Percentiles rank a stretch among this genome's conserved stretches.
Conservation (phyloP, 2,329 filamentous ascomycete genomes). For the Cladophialophora chaetospira region DNA sequence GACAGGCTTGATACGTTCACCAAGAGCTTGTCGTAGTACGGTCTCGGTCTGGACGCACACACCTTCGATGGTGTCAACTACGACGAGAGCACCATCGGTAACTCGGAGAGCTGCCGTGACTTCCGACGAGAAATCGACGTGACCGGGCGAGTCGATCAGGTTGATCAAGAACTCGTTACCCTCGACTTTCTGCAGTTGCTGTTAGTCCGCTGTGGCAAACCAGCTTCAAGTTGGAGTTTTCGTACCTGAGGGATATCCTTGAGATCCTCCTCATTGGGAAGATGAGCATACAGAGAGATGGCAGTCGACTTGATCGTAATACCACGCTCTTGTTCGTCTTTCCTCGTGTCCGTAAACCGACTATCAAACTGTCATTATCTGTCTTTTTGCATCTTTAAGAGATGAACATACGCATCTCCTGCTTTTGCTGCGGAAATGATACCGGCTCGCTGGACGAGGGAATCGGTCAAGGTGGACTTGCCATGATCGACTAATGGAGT, state of each 20-base stretch:
- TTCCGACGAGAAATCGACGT: slow-evolving; percentile 99
- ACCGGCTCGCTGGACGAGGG: slow-evolving; percentile 97
- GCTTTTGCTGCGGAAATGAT: slow-evolving; percentile 98
- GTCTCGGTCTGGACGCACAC: slow-evolving; percentile 99
- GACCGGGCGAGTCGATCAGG: slow-evolving; percentile 98
- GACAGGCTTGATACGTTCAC: slow-evolving; percentile 99
- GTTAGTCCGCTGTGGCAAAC: slow-evolving; percentile 3
- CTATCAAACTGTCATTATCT: slow-evolving; percentile 22
- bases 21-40: slow-evolving; percentile 96
- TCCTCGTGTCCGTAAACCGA: slow-evolving; percentile 94
- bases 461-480: slow-evolving; percentile 99
- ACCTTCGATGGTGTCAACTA: slow-evolving; percentile 99
- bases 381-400: neutral
- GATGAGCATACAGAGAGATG: slow-evolving; percentile 93
- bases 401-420: slow-evolving; percentile 65
- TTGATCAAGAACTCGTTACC: slow-evolving; percentile 99
- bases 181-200: slow-evolving; percentile 67
- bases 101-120: slow-evolving; percentile 99
- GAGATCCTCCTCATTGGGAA: slow-evolving; percentile 79
- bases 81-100: slow-evolving; percentile 98
- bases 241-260: slow-evolving; percentile 79
- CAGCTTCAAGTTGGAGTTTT: neutral
- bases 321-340: slow-evolving; percentile 98
- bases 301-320: slow-evolving; percentile 99
- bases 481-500: slow-evolving; percentile 80